Conservation (phyloP, 2,329 filamentous ascomycete genomes). For the Madurella mycetomatis region DNA sequence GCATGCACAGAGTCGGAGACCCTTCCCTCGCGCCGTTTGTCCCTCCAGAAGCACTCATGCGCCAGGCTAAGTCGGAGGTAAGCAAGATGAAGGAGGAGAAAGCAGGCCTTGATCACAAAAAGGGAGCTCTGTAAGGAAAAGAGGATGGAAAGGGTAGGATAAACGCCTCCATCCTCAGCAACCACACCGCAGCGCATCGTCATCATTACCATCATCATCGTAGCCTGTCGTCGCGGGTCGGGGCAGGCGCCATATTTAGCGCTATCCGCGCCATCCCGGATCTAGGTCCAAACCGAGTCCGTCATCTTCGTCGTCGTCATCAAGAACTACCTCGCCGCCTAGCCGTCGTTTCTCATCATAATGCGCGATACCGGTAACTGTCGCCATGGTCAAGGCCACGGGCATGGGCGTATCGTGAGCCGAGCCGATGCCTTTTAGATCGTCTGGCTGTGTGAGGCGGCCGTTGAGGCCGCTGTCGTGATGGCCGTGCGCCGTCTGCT, state of each 20-base stretch:
- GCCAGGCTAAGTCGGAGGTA: too few species aligned
- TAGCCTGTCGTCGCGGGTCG: too few species aligned
- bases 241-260: too few species aligned
- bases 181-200: too few species aligned
- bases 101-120: too few species aligned
- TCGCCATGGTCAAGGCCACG: neutral
- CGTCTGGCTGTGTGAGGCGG: neutral
- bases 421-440: slow-evolving; percentile 20
- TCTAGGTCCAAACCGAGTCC: slow-evolving; percentile 6
- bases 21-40: too few species aligned
- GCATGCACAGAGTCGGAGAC: too few species aligned
- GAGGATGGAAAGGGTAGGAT: too few species aligned
- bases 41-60: too few species aligned
- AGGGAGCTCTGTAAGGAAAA: too few species aligned
- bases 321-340: neutral
- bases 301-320: neutral
- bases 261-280: neutral
- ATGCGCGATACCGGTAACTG: neutral
- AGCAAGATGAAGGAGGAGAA: too few species aligned
- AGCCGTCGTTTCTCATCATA: neutral
- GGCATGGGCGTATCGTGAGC: slow-evolving; percentile 8
- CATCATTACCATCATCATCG: neutral
- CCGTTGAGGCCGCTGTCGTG: neutral
- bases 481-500: neutral
- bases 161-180: too few species aligned